These are phyloP conservation scores for Papiliotrema terrestris DNA, from an alignment of 1,284 basidiomycete species.

Conservation along the genomic window DNA sequence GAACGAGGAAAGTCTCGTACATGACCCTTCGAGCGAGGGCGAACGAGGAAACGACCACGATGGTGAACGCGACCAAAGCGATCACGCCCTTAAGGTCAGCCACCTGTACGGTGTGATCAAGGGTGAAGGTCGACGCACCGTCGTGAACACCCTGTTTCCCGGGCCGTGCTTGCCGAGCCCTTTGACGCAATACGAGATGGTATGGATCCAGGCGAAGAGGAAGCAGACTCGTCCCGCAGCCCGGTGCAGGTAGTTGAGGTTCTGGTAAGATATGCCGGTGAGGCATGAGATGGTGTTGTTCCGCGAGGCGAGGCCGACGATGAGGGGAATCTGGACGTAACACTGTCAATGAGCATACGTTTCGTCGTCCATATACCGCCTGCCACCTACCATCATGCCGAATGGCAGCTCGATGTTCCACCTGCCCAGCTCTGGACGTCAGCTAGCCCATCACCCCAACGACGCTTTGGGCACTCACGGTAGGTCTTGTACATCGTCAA, in stretches of 20 bases:
- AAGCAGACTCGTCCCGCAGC: constrained; percentile 32
- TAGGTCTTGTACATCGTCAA: constrained; percentile 4
- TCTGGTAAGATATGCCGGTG: constrained; percentile 61
- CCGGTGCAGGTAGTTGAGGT: constrained; percentile 48
- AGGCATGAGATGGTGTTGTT: constrained; percentile 62
- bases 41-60: constrained; percentile 51
- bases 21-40: constrained; percentile 47
- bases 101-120: background rate
- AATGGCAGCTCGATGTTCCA: background rate
- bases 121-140: background rate
- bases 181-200: constrained; percentile 15
- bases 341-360: background rate
- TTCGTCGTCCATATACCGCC: background rate
- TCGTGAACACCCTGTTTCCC: background rate
- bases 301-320: constrained; percentile 61
- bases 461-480: background rate
- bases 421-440: background rate
- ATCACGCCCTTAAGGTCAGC: constrained; percentile 37
- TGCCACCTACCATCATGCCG: constrained; percentile 2
- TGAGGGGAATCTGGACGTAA: constrained; percentile 56
- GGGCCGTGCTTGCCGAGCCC: constrained; percentile 11
- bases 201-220: constrained; percentile 34
- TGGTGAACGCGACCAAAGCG: constrained; percentile 48
- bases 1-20: constrained; percentile 55
- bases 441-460: too few relatives aligned